phyloP scores from a whole-genome alignment of 2,329 filamentous ascomycete genomes.

The Lasiodiplodia hormozganensis region DNA sequence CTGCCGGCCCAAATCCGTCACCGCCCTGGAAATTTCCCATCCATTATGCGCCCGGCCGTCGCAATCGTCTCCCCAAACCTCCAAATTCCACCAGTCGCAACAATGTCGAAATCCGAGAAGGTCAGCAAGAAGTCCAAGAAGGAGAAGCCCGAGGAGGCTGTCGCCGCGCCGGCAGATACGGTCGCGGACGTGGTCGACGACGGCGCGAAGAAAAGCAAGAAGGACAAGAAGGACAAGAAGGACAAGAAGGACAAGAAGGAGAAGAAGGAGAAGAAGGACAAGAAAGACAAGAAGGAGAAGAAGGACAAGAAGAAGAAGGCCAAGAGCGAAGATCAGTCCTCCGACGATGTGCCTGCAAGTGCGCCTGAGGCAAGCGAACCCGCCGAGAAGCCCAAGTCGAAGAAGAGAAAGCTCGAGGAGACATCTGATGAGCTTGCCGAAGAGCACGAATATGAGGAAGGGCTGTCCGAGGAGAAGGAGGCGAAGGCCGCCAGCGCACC shows the following conservation, averaged over 20 bases:
- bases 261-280: conserved; percentile 38
- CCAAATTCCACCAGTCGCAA: conserved; percentile 1
- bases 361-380: neutral
- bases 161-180: neutral
- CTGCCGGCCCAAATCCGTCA: conserved; percentile 1
- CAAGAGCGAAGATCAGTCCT: neutral
- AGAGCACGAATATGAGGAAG: conserved; percentile 28
- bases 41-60: conserved; percentile 1
- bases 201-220: neutral
- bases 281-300: neutral
- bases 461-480: conserved; percentile 35
- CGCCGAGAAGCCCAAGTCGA: conserved; percentile 5
- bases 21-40: conserved; percentile 22
- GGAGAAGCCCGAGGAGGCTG: conserved; percentile 1
- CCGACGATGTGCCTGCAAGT: neutral
- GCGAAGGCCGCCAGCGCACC: conserved; percentile 32
- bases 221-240: conserved; percentile 30
- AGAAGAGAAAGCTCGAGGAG: conserved; percentile 31
- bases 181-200: neutral
- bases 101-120: conserved; percentile 28
- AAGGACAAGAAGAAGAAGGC: conserved; percentile 6
- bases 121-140: conserved; percentile 15
- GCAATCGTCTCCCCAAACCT: neutral
- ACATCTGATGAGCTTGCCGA: conserved; percentile 23
- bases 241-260: conserved; percentile 46